Conservation (phyloP, 139 green algal species). For the Haematococcus sp. region DNA sequence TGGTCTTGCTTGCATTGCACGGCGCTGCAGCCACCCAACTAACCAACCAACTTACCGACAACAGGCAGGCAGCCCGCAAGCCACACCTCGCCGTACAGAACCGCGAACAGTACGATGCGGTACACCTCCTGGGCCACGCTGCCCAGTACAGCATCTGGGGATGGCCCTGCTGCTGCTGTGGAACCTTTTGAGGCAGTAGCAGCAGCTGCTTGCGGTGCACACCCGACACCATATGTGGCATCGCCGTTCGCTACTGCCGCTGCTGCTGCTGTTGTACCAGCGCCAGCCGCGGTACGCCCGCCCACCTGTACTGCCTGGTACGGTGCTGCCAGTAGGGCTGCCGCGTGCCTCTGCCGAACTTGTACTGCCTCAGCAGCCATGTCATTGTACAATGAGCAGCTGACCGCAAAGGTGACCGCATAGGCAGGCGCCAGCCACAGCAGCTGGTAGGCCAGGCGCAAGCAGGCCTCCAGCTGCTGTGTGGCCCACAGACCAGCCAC, state of each 20-base stretch:
- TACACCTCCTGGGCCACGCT: constrained; percentile 66
- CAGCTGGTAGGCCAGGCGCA: constrained; percentile 39
- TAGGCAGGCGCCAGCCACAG: constrained; percentile 80
- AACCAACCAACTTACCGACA: constrained; percentile 36
- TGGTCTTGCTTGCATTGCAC: too few relatives aligned
- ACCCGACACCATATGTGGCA: not conserved
- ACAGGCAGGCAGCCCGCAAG: constrained; percentile 37
- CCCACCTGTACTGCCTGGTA: too few relatives aligned
- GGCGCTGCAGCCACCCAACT: not conserved
- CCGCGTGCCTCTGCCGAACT: constrained; percentile 15
- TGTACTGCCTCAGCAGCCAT: constrained; percentile 43
- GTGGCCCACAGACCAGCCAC: constrained; percentile 4
- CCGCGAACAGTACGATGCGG: constrained; percentile 58
- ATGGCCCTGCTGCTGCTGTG: not conserved
- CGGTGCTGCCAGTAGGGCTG: not conserved
- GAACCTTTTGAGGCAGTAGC: too few relatives aligned
- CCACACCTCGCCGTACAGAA: constrained; percentile 60
- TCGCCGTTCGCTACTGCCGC: not conserved
- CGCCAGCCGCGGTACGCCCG: too few relatives aligned
- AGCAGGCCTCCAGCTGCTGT: not conserved
- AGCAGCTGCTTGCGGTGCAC: constrained; percentile 23
- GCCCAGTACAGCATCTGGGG: not conserved
- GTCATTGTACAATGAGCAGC: constrained; percentile 69
- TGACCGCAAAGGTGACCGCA: constrained; percentile 63
- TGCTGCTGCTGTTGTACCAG: too few relatives aligned